These are phyloP conservation scores for Talaromyces thailandensis DNA, from an alignment of 495 filamentous ascomycete species.

Conservation along the genomic window DNA sequence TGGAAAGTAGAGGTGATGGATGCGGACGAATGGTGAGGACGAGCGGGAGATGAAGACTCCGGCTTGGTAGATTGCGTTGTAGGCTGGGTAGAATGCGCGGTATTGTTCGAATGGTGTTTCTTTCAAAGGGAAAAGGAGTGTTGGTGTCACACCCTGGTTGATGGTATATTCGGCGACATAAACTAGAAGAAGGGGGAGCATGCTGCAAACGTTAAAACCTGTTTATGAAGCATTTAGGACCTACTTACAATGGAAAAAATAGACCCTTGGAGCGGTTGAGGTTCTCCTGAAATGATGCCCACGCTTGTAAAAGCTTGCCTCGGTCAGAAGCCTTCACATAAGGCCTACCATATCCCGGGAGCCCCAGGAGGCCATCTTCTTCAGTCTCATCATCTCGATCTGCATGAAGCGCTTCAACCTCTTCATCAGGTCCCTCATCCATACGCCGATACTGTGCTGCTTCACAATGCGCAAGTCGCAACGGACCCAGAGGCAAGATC, in stretches of 20 bases:
- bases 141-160: constrained; percentile 87
- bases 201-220: constrained; percentile 42
- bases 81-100: constrained; percentile 88
- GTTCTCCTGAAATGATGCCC: constrained; percentile 36
- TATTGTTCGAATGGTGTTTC: constrained; percentile 69
- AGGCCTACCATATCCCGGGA: constrained; percentile 11
- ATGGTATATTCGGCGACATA: constrained; percentile 96
- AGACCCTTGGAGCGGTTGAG: constrained; percentile 43
- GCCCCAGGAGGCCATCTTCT: constrained; percentile 28
- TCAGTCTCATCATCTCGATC: constrained; percentile 20
- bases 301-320: constrained; percentile 9
- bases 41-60: constrained; percentile 93
- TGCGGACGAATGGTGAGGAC: constrained; percentile 74
- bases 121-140: constrained; percentile 73
- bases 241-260: constrained; percentile 58
- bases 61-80: constrained; percentile 84
- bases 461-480: constrained; percentile 22
- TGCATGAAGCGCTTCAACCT: constrained; percentile 35
- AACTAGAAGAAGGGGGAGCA: constrained; percentile 85
- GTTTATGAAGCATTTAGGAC: constrained; percentile 2
- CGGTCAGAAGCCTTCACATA: constrained; percentile 15
- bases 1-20: constrained; percentile 72
- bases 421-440: constrained; percentile 20
- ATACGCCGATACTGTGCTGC: constrained; percentile 19
- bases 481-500: constrained; percentile 57